Percentiles rank a stretch among this genome's conserved stretches.
Conservation (phyloP, 805 yeast species). For the Wickerhamiella alocasiicola region DNA sequence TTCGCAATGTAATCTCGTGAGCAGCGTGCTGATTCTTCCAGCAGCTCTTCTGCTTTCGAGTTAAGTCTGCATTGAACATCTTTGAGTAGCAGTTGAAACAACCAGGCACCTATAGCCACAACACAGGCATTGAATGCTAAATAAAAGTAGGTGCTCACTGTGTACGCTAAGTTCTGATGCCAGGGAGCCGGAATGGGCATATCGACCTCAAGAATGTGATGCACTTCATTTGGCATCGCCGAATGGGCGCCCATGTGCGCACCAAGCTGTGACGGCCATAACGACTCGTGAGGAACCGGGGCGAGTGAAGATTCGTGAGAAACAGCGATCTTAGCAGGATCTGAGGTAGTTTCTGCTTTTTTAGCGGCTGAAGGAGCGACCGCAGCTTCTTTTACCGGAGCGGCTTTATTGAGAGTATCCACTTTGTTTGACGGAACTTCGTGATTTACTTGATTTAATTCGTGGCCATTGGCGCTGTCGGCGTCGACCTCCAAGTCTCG, state of each 20-base stretch:
- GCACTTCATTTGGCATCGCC: constrained; percentile 12
- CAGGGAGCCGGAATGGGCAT: constrained; percentile 25
- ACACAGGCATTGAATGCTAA: constrained; percentile 43
- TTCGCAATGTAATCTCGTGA: constrained; percentile 54
- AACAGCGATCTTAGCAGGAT: not conserved
- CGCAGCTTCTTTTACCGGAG: too few relatives aligned
- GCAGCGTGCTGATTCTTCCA: constrained; percentile 53
- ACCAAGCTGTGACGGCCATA: constrained; percentile 19
- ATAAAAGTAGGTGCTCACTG: constrained; percentile 52
- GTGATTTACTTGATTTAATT: too few relatives aligned
- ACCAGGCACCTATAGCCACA: constrained; percentile 35
- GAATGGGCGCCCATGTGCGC: constrained; percentile 20
- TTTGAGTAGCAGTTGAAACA: constrained; percentile 38
- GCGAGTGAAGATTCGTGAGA: not conserved
- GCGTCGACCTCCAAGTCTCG: too few relatives aligned
- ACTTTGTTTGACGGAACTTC: too few relatives aligned
- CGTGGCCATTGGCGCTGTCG: too few relatives aligned
- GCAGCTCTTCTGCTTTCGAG: constrained; percentile 40
- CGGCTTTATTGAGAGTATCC: too few relatives aligned
- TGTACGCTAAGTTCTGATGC: constrained; percentile 35
- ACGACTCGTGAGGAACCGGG: not conserved
- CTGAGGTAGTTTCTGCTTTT: too few relatives aligned
- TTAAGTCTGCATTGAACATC: constrained; percentile 63
- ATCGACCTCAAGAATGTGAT: constrained; percentile 11
- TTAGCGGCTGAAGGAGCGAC: too few relatives aligned